Evolutionary conservation across 306 rosid species (phyloP).

Genomic region (Casuarina glauca): DNA sequence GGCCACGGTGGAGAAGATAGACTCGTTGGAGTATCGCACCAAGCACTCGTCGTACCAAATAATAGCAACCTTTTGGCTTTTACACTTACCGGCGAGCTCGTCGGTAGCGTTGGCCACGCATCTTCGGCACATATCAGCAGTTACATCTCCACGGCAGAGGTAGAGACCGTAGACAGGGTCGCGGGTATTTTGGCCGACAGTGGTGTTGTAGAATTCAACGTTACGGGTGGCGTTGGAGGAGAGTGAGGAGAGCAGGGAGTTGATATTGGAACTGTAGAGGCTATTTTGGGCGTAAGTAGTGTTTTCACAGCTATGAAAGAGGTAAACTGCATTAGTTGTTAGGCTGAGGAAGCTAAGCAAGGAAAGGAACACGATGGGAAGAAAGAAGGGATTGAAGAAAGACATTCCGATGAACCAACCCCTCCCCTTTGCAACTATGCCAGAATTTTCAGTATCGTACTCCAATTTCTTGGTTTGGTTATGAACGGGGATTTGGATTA

Average conservation of each 20-base stretch:
- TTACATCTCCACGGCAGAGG: conserved; percentile 34
- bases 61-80: neutral
- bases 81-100: neutral
- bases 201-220: conserved; percentile 17
- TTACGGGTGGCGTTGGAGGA: neutral
- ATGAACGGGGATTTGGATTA: too few relatives aligned
- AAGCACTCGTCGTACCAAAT: conserved; percentile 35
- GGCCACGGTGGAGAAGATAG: conserved; percentile 14
- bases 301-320: neutral
- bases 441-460: neutral
- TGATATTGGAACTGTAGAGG: neutral
- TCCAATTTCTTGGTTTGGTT: neutral
- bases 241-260: conserved; percentile 12
- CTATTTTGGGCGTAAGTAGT: neutral
- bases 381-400: neutral
- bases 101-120: conserved; percentile 13
- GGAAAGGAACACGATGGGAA: neutral
- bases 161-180: conserved; percentile 20
- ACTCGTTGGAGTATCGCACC: conserved; percentile 29
- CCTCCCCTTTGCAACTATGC: neutral
- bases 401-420: conserved; percentile 19
- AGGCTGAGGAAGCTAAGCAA: neutral
- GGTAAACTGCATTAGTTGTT: too few relatives aligned
- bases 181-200: neutral
- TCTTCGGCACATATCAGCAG: neutral